Conservation (phyloP, 352 stramenopile species). For the Aphanomyces euteiches region DNA sequence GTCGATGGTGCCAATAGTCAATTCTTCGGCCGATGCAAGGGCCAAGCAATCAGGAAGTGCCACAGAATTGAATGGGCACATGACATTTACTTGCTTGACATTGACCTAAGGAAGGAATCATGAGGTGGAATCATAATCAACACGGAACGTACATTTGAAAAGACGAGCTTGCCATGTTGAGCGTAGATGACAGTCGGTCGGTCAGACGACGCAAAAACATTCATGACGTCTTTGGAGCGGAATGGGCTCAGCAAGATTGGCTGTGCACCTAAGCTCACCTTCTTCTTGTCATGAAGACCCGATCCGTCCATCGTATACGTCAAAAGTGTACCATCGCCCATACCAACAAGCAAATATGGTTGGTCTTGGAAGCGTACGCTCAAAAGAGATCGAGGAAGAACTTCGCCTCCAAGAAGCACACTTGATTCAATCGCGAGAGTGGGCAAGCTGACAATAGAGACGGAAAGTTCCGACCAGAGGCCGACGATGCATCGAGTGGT, state of each 20-base stretch:
- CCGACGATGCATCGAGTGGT: conserved; percentile 78
- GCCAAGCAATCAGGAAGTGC: conserved; percentile 94
- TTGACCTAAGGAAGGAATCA: conserved; percentile 42
- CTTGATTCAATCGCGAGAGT: conserved; percentile 63
- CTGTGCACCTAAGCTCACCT: conserved; percentile 93
- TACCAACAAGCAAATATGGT: conserved; percentile 92
- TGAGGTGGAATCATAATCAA: not conserved
- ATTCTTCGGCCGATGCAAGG: conserved; percentile 91
- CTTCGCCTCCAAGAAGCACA: conserved; percentile 67
- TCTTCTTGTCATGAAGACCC: conserved; percentile 80
- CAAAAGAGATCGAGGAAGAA: conserved; percentile 85
- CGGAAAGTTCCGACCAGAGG: conserved; percentile 92
- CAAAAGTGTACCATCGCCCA: conserved; percentile 95
- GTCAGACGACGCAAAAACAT: conserved; percentile 96
- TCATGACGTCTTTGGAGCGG: conserved; percentile 87
- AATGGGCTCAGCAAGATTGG: conserved; percentile 93
- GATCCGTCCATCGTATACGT: conserved; percentile 82
- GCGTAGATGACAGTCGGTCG: conserved; percentile 97
- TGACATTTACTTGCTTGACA: conserved; percentile 89
- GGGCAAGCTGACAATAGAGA: conserved; percentile 82
- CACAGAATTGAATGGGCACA: conserved; percentile 90
- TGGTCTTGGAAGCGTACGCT: conserved; percentile 81
- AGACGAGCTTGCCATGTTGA: conserved; percentile 94
- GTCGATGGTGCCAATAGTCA: conserved; percentile 97
- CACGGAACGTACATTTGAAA: conserved; percentile 88